Conservation (phyloP, 306 rosid species). For the Prunus persica region DNA sequence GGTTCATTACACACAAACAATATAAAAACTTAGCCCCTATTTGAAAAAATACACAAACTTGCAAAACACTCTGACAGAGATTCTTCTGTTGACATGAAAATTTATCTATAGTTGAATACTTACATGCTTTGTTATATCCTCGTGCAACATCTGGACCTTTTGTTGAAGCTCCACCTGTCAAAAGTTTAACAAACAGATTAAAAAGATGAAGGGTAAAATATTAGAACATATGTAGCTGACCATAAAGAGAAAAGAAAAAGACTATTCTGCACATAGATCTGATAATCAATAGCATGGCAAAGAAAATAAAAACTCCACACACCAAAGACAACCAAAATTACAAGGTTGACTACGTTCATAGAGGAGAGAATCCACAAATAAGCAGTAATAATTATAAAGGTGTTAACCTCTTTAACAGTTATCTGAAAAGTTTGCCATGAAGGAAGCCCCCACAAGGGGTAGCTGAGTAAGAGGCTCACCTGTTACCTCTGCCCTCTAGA, state of each 20-base stretch:
- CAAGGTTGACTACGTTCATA: neutral
- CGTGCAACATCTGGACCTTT: constrained; percentile 64
- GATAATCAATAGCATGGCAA: neutral
- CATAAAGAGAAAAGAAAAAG: neutral
- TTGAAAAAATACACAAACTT: neutral
- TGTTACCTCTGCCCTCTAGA: too few species aligned
- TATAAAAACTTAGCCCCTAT: too few species aligned
- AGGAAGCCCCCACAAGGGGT: too few species aligned
- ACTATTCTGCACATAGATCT: neutral
- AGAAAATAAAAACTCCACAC: neutral
- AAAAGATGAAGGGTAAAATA: constrained; percentile 9
- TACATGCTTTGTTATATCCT: constrained; percentile 80
- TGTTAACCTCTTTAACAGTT: too few species aligned
- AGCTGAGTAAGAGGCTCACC: too few species aligned
- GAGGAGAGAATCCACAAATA: too few species aligned
- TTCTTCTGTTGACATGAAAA: neutral
- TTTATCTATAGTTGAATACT: constrained; percentile 20
- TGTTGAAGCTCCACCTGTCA: constrained; percentile 73
- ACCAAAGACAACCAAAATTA: neutral
- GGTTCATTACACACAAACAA: too few species aligned
- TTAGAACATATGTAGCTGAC: neutral
- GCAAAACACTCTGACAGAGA: neutral
- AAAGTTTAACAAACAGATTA: constrained; percentile 22
- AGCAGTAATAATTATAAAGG: too few species aligned
- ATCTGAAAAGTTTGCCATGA: too few species aligned